Base-by-base conservation (phyloP, 2,329 filamentous ascomycete species). In the Fusarium sp. region DNA sequence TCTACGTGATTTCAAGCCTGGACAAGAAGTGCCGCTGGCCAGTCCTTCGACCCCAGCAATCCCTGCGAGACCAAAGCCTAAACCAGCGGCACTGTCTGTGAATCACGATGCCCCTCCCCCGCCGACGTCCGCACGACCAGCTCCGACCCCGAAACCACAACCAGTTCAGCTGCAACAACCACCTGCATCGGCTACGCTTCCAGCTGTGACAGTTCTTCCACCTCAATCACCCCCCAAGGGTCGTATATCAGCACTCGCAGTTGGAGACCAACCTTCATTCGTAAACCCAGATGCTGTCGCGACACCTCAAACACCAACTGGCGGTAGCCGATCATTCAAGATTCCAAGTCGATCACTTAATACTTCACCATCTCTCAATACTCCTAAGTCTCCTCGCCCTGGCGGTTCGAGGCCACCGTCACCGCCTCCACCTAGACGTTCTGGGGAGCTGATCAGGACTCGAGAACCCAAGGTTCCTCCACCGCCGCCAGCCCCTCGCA, bases 401-500 rank as follows among this genome's bases (percentile, higher is more conserved):
- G 77, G 82, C 8, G 79, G 84, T 9, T 85, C 87, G 9, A 86
- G 86, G 49, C 88, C 90, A 8, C 90, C 90, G 14, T 92, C 90
- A 22, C 90, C 90, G 4, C 90, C 90, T 7, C 90, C 90, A 3
- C 90, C 90, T 4, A 84, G 90, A 75, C 85, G 90, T 70, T 92
- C 90, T n/a, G 87, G 81, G 11, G 90, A 92, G 78, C 75, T 89
- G 7, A 85, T 85, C 64, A 84, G 89, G 63, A 86, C 89, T 3
- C 82, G 83, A 24, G 86, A 88, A 38, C 56, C 76, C 70, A 86
- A 80, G 60, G 69, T 81, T 60, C 82, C 83, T 33, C 86, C 87
- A 9, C 93, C 94, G 15, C 94, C 94, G 9, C 92, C 93, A 2
- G 88, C 95, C 42, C 96, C 97, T 80, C 90, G 95, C 62, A 90